Evolutionary conservation across 2,329 filamentous ascomycete genomes (phyloP).

Genomic region (Verticillium klebahnii): DNA sequence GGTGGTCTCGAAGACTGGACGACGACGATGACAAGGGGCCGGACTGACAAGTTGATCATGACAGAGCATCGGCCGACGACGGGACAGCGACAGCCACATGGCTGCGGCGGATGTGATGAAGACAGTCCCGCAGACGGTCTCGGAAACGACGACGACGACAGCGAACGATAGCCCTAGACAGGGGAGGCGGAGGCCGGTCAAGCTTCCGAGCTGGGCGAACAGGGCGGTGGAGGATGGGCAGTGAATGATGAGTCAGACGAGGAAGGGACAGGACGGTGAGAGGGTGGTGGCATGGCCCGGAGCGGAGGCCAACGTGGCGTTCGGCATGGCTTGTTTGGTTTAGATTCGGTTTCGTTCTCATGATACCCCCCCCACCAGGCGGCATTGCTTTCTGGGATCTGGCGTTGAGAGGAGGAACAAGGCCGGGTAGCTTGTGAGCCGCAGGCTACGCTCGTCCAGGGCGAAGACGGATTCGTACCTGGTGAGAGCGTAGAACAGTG

Average conservation of each 20-base stretch:
- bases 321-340: background rate
- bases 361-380: background rate
- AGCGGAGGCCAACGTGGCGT: background rate
- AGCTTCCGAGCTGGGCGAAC: slow-evolving; percentile 26
- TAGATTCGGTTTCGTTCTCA: background rate
- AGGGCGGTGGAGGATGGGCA: slow-evolving; percentile 15
- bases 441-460: too few relatives aligned
- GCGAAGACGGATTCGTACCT: too few relatives aligned
- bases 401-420: background rate
- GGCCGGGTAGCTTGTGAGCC: too few relatives aligned
- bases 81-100: slow-evolving; percentile 1
- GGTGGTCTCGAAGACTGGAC: background rate
- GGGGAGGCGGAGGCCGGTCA: slow-evolving; percentile 9
- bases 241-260: background rate
- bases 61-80: slow-evolving; percentile 1
- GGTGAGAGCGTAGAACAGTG: too few relatives aligned
- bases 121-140: slow-evolving; percentile 2
- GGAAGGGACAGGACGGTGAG: background rate
- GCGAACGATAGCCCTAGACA: slow-evolving; percentile 19
- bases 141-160: slow-evolving; percentile 4
- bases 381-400: background rate
- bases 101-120: background rate
- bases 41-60: background rate
- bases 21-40: background rate
- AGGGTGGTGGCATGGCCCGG: background rate